Evolutionary conservation across 192 early-diverging fungal genomes (phyloP).

Genomic region (Oehlia diaphana): DNA sequence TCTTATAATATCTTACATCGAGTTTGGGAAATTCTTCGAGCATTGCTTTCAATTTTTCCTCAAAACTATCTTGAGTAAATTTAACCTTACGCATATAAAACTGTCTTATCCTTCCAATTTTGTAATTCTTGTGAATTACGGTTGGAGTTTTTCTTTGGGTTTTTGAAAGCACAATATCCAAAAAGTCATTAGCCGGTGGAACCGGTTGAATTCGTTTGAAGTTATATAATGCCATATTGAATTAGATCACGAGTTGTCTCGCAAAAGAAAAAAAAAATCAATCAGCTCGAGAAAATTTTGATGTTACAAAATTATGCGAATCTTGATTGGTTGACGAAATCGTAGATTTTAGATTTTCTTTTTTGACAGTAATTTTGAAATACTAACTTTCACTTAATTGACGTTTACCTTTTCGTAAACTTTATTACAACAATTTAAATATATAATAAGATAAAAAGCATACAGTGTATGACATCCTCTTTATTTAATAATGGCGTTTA

Average conservation of each 20-base stretch:
- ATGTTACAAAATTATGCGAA: neutral
- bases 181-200: constrained; percentile 86
- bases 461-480: neutral
- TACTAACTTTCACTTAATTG: too few relatives aligned
- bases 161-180: constrained; percentile 98
- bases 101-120: constrained; percentile 94
- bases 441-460: neutral
- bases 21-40: constrained; percentile 97
- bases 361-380: neutral
- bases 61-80: constrained; percentile 96
- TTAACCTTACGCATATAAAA: constrained; percentile 99
- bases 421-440: too few relatives aligned
- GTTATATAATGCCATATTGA: constrained; percentile 78
- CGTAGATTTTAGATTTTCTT: neutral
- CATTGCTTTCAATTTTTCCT: constrained; percentile 93
- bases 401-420: too few relatives aligned
- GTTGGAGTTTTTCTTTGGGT: constrained; percentile 98
- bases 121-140: constrained; percentile 95
- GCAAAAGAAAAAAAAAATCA: neutral
- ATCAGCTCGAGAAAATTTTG: neutral
- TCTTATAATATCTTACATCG: constrained; percentile 62
- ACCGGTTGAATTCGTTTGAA: constrained; percentile 98
- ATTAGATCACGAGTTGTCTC: neutral
- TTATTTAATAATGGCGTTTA: neutral
- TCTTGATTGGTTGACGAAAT: neutral